Evolutionary conservation across 495 filamentous ascomycete species (phyloP), one percentile per base, ranked within the genome.

Genomic region (Aspergillus steynii): DNA sequence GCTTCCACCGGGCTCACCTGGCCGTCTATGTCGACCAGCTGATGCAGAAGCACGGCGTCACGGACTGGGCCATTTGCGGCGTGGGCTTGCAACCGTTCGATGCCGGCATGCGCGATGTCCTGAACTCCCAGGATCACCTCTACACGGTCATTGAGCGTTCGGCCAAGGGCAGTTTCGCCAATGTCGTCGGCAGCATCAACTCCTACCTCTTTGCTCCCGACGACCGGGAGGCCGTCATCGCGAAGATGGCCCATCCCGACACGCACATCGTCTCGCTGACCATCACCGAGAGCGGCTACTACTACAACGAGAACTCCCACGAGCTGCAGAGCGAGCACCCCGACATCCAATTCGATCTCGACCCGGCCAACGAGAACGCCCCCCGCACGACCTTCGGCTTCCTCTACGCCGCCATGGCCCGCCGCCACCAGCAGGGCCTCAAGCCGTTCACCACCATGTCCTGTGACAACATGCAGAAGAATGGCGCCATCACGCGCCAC

Each of bases 401-500:
- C 67, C 75, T 81, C 52, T 80, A 78, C 65, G 76, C 77, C 49
- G 78, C 78, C 42, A 64, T 81, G 48, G 73, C 67, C 5, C 71
- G 73, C 3, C 78, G 78, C 50, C 65, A 74, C 55, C 50, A 71
- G 60, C 65, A 74, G 46, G 78, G 78, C 4, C 73, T 80, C 47
- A 74, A 73, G 49, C 78, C 78, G 28, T 81, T 81, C 69, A 81
- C 78, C 61, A 77, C 80, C 50, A 70, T 81, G 72, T 81, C 78
- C 7, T 81, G 78, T 61, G 78, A 81, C 60, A 81, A 81, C 66
- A 81, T 81, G 78, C 75, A 80, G 70, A 79, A 79, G 70, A 81
- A 81, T 65, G 78, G 78, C 28, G 68, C 77, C 60, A 80, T 81
- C 70, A 75, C 76, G 4, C 77, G 78, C 51, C 68, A 79, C 63